These are phyloP conservation scores for Xylariaceae sp. DNA, from an alignment of 2,329 filamentous ascomycete genomes.

Conservation along the genomic window DNA sequence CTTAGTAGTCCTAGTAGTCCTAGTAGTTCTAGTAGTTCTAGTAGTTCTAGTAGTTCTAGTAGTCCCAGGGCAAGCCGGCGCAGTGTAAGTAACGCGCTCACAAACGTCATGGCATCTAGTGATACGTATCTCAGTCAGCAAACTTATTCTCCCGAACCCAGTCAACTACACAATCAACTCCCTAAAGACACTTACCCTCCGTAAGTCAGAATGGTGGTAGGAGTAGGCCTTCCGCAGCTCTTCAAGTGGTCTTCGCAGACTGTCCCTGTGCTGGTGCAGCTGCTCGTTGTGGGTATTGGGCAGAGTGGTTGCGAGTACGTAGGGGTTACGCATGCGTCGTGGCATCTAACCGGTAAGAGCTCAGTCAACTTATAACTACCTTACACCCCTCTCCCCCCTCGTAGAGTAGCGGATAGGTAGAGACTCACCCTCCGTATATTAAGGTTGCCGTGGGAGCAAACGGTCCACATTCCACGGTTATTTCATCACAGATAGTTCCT, in stretches of 20 bases:
- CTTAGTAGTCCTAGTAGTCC: no score
- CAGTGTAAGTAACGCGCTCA: constrained; percentile 18
- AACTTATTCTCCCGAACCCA: no score
- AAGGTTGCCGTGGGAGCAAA: constrained; percentile 32
- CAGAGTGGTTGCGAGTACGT: constrained; percentile 27
- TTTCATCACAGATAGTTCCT: constrained; percentile 36
- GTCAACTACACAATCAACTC: no score
- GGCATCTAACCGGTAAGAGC: constrained; percentile 23
- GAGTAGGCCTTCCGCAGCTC: constrained; percentile 36
- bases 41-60: neutral
- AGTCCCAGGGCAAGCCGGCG: constrained; percentile 25
- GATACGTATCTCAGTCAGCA: neutral
- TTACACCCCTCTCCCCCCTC: neutral
- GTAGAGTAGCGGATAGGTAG: neutral
- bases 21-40: no score
- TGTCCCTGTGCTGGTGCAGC: constrained; percentile 31
- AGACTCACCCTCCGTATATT: constrained; percentile 27
- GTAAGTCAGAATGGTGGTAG: constrained; percentile 30
- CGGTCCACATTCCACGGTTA: constrained; percentile 33
- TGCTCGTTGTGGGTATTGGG: constrained; percentile 16
- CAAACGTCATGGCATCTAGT: constrained; percentile 23
- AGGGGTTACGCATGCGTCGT: constrained; percentile 20
- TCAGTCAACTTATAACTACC: no score
- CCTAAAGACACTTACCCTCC: constrained; percentile 22
- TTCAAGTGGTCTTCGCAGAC: constrained; percentile 35